Evolutionary conservation across 2,329 filamentous ascomycete genomes (phyloP), one percentile per base, ranked within the genome.

Genomic region (Tolypocladium endophyticum): DNA sequence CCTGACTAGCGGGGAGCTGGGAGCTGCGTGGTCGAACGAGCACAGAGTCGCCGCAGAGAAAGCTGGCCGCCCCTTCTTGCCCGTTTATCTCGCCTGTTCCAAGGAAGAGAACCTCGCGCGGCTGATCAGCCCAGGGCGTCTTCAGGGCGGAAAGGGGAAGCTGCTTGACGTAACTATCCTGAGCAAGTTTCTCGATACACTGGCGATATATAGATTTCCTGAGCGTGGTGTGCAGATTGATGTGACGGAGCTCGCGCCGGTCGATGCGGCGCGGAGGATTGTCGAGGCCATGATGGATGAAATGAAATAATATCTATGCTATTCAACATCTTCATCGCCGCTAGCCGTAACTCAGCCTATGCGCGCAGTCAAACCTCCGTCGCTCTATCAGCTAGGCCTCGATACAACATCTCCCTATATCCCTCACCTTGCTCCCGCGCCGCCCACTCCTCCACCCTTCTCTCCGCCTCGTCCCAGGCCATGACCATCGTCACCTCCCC

Each of bases 401-500:
- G 61, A 61, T 70, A 72, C 45, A 8, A 50, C 0, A 69, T 33
- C 59, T 71, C 68, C 8, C 16, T 59, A 56, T 68, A 71, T 18
- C 61, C 65, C 20, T 6, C 66, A 16, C 2, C 60, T 0, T 63
- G 64, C 4, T 50, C 55, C 16, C 47, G 57, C 65, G 64, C 67
- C 65, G 64, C 67, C 69, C 69, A 70, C 25, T 63, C 62, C 54
- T 60, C 65, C 25, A 65, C 63, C 58, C 60, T 61, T 33, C n/a
- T 58, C 59, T 57, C 61, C 35, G 68, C 57, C 20, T 63, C 64
- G 6, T 65, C 65, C 71, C 71, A 74, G 25, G 64, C 61, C 45
- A 81, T 68, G 9, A 79, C 74, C 71, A 85, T 71, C 61, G 77
- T 75, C n/a, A 85, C 69, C 72, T 86, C 83, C 0, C 81, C 82